phyloP scores from a whole-genome alignment of 1,284 basidiomycete species.

The Leccinum variabile region DNA sequence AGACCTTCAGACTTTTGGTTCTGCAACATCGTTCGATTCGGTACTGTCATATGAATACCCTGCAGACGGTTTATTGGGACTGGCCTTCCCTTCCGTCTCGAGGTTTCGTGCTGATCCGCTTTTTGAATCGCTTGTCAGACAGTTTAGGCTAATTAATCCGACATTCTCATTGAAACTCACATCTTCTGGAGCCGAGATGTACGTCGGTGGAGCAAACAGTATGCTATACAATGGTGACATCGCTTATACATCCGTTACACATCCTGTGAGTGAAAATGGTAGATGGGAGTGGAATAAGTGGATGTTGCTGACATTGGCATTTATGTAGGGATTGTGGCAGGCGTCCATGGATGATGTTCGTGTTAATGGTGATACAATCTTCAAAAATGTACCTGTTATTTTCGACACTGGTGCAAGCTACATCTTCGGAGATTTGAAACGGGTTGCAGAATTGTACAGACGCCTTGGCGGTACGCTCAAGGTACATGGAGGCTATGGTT shows the following conservation, averaged over 20 bases:
- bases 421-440: background rate
- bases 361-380: background rate
- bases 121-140: background rate
- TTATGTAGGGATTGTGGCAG: background rate
- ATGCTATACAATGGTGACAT: background rate
- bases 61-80: background rate
- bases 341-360: background rate
- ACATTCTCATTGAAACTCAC: background rate
- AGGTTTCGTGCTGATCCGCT: background rate
- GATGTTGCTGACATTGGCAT: background rate
- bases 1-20: background rate
- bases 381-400: background rate
- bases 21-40: background rate
- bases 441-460: background rate
- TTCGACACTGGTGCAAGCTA: background rate
- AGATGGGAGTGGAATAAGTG: background rate
- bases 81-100: background rate
- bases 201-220: background rate
- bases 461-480: background rate
- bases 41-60: background rate
- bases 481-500: background rate
- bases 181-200: background rate
- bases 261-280: background rate
- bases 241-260: background rate
- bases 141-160: background rate